Evolutionary conservation across 1,139 yeast genomes (phyloP), one percentile per base, ranked within the genome.

Genomic region (Geotrichum siamense): DNA sequence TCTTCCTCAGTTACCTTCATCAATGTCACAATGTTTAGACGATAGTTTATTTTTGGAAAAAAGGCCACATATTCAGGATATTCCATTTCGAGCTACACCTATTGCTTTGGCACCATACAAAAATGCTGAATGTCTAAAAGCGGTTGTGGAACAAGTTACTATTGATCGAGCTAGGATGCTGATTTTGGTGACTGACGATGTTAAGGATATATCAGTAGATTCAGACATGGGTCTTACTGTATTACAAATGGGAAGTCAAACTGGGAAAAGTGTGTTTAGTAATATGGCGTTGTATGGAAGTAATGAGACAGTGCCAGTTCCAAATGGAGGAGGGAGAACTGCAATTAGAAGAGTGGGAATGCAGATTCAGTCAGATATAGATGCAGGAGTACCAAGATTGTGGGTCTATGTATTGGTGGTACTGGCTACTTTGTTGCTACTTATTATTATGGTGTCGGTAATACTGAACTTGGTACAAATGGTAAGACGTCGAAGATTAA

Each of bases 401-500:
- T 51, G 53, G 53, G 45, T 50, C 3, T 48, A 45, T 38, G 48
- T 51, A 1, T 43, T 51, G 12, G 48, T 48, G 2, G 40, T 51
- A 4, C 39, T 51, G 8, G 53, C 52, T 8, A 49, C 49, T 3
- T 21, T 51, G 10, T 31, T 51, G 3, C 43, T 41, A 8, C 16
- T 47, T 1, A 40, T 49, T 6, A 25, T 49, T 5, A 8, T 33
- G 2, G 28, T 44, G 5, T 51, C 55, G 1, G 23, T 51, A 10
- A 32, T 37, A 12, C 44, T 55, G 26, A 57, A 57, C 28, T 25
- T 47, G 13, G 34, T 50, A 4, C 55, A 52, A 38, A 46, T 44
- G 32, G 41, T 50, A n/a, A 48, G 51, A 1, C 50, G 61, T 15
- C 40, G 56, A 17, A 50, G 44, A 12, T 48, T 57, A 21, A 49